Conservation (phyloP, 768 basidiomycete genomes). For the Macrolepiota fuliginosa region DNA sequence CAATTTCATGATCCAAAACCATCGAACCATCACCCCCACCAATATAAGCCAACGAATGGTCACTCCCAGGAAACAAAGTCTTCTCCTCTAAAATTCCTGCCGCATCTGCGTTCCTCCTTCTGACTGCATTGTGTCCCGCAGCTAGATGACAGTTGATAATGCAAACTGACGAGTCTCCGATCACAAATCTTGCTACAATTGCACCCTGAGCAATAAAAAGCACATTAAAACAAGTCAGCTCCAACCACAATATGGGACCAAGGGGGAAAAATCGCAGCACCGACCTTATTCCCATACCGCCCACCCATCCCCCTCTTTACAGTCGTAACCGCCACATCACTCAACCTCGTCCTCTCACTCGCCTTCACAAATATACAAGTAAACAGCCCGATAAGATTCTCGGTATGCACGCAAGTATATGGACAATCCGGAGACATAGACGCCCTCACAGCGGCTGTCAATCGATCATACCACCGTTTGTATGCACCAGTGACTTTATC, state of each 20-base stretch:
- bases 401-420: conserved; percentile 79
- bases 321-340: conserved; percentile 72
- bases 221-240: not conserved
- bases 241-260: not conserved
- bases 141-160: conserved; percentile 97
- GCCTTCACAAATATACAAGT: conserved; percentile 74
- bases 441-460: conserved; percentile 68
- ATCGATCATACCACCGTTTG: conserved; percentile 83
- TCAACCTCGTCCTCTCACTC: conserved; percentile 54
- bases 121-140: conserved; percentile 84
- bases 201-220: conserved; percentile 58
- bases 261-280: conserved; percentile 17
- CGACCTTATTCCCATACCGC: conserved; percentile 92
- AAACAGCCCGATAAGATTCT: conserved; percentile 90
- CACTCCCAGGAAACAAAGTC: conserved; percentile 55
- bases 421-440: conserved; percentile 72
- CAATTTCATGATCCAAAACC: conserved; percentile 93
- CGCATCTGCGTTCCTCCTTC: conserved; percentile 83
- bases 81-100: conserved; percentile 86
- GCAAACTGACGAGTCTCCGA: conserved; percentile 92
- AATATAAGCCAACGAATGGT: conserved; percentile 66
- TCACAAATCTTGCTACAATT: conserved; percentile 83
- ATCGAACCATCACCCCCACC: conserved; percentile 93
- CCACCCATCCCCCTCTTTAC: conserved; percentile 94
- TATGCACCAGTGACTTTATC: conserved; percentile 88